phyloP scores from a whole-genome alignment of 2,329 filamentous ascomycete genomes.

The Xylariaceae sp. region DNA sequence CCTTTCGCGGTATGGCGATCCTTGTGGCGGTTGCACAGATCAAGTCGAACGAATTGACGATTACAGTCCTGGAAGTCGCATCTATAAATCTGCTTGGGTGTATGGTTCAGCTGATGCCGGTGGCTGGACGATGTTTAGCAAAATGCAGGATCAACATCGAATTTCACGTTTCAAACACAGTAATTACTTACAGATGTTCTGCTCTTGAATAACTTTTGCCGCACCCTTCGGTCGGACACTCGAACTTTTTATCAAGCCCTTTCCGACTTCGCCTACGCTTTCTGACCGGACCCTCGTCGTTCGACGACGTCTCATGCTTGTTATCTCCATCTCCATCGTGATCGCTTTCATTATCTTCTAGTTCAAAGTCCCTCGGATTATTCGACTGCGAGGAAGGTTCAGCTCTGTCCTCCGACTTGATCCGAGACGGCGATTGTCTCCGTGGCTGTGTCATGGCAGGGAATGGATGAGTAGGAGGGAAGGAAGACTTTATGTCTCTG shows the following conservation, averaged over 20 bases:
- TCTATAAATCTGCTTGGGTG: constrained; percentile 89
- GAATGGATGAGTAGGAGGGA: constrained; percentile 37
- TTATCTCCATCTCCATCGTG: constrained; percentile 37
- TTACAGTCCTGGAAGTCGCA: constrained; percentile 91
- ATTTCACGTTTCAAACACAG: neutral
- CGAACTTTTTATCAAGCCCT: constrained; percentile 75
- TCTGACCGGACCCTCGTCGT: constrained; percentile 50
- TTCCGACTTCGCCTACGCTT: constrained; percentile 71
- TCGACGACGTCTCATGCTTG: constrained; percentile 46
- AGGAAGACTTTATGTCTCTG: constrained; percentile 35
- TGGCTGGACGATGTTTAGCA: constrained; percentile 47
- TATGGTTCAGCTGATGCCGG: constrained; percentile 92
- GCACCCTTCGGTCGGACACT: constrained; percentile 81
- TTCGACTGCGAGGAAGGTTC: constrained; percentile 40
- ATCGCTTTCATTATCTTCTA: constrained; percentile 37
- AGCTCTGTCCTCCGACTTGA: constrained; percentile 40
- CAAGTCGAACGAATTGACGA: constrained; percentile 87
- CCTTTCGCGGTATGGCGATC: constrained; percentile 78
- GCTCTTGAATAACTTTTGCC: constrained; percentile 95
- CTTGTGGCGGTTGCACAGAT: constrained; percentile 81
- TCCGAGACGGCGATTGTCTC: constrained; percentile 37
- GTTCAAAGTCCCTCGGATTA: constrained; percentile 32
- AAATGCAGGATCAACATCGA: neutral
- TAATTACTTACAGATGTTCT: constrained; percentile 71
- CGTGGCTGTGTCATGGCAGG: constrained; percentile 41